Conservation (phyloP, 2,329 filamentous ascomycete species). For the Exophiala calicioides region DNA sequence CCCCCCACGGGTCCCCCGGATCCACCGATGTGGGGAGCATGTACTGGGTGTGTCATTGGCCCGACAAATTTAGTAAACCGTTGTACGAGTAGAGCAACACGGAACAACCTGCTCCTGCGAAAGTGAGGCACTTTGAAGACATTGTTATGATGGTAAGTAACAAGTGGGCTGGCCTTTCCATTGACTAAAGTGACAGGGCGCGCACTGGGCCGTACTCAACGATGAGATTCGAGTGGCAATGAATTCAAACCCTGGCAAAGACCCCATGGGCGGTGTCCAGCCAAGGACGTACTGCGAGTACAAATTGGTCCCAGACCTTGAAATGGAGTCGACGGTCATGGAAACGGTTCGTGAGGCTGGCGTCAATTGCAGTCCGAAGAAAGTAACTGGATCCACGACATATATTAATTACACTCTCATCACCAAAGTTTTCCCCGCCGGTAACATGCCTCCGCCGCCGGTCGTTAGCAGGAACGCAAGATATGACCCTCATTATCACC, state of each 20-base stretch:
- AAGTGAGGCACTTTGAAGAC: no score
- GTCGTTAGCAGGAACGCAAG: slow-evolving; percentile 57
- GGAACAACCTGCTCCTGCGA: no score
- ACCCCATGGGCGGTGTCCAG: slow-evolving; percentile 66
- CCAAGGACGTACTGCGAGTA: slow-evolving; percentile 65
- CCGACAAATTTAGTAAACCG: no score
- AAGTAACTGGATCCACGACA: slow-evolving; percentile 72
- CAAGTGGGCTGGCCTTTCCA: no score
- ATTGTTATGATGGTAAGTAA: no score
- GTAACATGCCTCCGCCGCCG: slow-evolving; percentile 59
- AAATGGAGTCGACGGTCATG: slow-evolving; percentile 53
- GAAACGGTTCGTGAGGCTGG: slow-evolving; percentile 52
- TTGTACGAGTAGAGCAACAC: no score
- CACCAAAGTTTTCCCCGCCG: slow-evolving; percentile 66
- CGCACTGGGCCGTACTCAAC: slow-evolving; percentile 63
- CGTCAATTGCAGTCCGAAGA: slow-evolving; percentile 56
- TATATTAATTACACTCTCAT: slow-evolving; percentile 66
- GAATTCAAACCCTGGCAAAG: slow-evolving; percentile 62
- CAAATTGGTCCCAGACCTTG: slow-evolving; percentile 60
- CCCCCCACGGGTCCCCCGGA: no score
- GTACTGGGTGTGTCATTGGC: no score
- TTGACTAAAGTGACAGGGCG: slow-evolving; percentile 57
- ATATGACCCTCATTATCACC: slow-evolving; percentile 58
- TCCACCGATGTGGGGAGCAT: no score
- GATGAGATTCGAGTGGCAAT: slow-evolving; percentile 61